Evolutionary conservation across 2,329 filamentous ascomycete species (phyloP).

Genomic region (Talaromyces sp.): DNA sequence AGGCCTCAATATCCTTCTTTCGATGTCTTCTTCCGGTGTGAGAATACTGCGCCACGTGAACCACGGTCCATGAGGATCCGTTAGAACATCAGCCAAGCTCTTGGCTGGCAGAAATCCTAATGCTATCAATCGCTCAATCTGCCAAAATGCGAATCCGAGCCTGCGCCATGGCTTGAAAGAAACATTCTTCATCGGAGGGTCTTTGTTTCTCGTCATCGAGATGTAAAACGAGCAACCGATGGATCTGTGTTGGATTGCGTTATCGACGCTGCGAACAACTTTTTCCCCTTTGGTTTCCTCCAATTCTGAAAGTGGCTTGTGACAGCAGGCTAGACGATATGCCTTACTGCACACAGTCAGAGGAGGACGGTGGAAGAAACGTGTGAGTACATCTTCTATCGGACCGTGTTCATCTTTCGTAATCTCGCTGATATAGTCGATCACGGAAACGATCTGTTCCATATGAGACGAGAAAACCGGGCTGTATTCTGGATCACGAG

Average conservation of each 20-base stretch:
- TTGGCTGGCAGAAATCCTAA: background rate
- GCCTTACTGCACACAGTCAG: background rate
- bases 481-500: background rate
- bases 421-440: background rate
- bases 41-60: constrained; percentile 12
- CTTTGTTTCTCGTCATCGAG: background rate
- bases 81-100: background rate
- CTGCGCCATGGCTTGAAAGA: constrained; percentile 8
- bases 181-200: background rate
- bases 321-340: constrained; percentile 1
- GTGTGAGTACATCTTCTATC: constrained; percentile 1
- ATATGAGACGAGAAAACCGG: background rate
- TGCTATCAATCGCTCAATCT: background rate
- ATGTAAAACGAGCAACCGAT: background rate
- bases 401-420: background rate
- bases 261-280: no score
- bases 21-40: constrained; percentile 10
- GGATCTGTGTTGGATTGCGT: no score
- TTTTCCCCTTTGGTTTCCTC: no score
- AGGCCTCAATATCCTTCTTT: no score
- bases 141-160: constrained; percentile 8
- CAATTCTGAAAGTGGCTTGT: no score
- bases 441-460: background rate
- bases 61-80: background rate
- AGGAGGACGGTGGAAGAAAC: background rate